Percentiles rank a stretch among this genome's conserved stretches.
Evolutionary conservation across 176 grass and related monocot genomes (phyloP).

Genomic region (Themeda triandra): DNA sequence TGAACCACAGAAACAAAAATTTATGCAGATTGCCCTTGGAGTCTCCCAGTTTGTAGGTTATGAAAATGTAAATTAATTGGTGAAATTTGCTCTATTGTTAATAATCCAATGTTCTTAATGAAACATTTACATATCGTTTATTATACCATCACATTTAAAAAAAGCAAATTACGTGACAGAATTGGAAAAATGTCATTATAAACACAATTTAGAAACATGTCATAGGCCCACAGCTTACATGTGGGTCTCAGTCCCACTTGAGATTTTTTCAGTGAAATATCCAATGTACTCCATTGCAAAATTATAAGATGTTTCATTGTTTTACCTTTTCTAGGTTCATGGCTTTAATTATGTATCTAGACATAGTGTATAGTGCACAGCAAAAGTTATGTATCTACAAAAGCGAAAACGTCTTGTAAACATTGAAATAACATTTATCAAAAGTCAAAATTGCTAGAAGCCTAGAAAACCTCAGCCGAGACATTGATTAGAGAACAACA

Average conservation of each 20-base stretch:
- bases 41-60: background rate
- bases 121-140: background rate
- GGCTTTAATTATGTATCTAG: too few relatives aligned
- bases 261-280: background rate
- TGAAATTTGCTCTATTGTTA: background rate
- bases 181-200: background rate
- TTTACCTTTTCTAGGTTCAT: too few relatives aligned
- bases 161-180: background rate
- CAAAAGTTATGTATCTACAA: too few relatives aligned
- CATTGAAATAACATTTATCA: background rate
- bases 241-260: background rate
- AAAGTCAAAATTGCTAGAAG: background rate
- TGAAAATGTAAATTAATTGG: background rate
- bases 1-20: background rate
- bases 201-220: background rate
- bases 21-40: background rate
- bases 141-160: conserved; percentile 10
- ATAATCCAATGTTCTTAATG: background rate
- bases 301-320: background rate
- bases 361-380: too few relatives aligned
- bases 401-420: too few relatives aligned
- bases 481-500: conserved; percentile 3
- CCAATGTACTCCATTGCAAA: background rate
- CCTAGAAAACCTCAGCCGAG: background rate
- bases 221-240: background rate